These are phyloP conservation scores for Capniomyces stellatus DNA, from an alignment of 371 early-diverging fungal genomes.

Conservation along the genomic window DNA sequence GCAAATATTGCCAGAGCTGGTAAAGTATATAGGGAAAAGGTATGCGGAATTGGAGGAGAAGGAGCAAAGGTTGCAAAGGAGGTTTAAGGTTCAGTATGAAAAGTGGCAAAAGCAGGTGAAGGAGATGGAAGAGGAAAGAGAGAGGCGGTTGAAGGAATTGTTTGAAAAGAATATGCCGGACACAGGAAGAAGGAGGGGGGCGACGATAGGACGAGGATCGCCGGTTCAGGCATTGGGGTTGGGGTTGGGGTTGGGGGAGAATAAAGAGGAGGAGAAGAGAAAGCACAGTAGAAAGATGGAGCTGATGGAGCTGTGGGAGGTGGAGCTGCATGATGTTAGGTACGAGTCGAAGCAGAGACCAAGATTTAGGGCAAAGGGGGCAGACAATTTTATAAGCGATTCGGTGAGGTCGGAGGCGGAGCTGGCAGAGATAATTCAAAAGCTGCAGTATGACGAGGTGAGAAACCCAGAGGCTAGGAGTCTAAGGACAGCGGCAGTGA, in stretches of 20 bases:
- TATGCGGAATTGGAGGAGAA: conserved; percentile 20
- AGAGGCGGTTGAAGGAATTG: conserved; percentile 8
- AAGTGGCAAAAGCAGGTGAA: conserved; percentile 29
- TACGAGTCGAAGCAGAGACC: conserved; percentile 1
- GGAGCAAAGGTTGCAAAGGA: conserved; percentile 25
- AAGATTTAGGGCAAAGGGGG: conserved; percentile 15
- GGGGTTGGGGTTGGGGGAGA: conserved; percentile 22
- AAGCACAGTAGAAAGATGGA: conserved; percentile 3
- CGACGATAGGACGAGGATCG: conserved; percentile 3
- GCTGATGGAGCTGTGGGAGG: conserved; percentile 2
- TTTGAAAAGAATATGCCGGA: background rate
- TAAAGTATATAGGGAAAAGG: conserved; percentile 20
- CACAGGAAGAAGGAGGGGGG: conserved; percentile 6
- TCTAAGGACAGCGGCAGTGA: conserved; percentile 53
- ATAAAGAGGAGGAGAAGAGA: conserved; percentile 14
- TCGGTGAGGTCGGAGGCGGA: conserved; percentile 72
- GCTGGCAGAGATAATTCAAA: conserved; percentile 54
- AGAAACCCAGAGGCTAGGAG: conserved; percentile 58
- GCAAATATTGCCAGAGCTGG: conserved; percentile 17
- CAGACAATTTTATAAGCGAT: conserved; percentile 35
- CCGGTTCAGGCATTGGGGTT: conserved; percentile 20
- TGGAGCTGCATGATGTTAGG: background rate
- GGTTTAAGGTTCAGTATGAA: conserved; percentile 30
- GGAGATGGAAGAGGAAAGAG: conserved; percentile 29
- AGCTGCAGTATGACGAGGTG: conserved; percentile 53